Evolutionary conservation across 2,329 filamentous ascomycete species (phyloP).

Genomic region (Colletotrichum agaves): DNA sequence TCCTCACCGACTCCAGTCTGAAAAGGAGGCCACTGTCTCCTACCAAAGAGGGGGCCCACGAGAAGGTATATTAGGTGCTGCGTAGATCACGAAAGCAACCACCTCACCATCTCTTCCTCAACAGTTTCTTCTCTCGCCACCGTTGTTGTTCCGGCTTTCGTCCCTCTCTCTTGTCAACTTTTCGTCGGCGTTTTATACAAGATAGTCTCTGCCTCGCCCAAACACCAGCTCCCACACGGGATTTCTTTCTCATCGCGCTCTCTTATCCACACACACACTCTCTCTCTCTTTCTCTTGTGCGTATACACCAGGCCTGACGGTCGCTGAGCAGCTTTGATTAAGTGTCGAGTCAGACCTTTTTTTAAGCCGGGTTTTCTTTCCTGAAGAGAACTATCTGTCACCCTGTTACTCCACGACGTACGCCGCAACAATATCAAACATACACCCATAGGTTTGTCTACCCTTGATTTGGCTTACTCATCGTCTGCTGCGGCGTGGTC

Average conservation of each 20-base stretch:
- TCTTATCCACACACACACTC: not conserved
- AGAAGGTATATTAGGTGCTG: slow-evolving; percentile 32
- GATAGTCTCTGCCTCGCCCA: slow-evolving; percentile 5
- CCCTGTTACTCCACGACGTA: not conserved
- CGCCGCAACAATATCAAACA: slow-evolving; percentile 14
- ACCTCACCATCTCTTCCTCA: slow-evolving; percentile 7
- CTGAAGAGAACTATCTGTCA: not conserved
- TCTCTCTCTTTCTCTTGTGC: not conserved
- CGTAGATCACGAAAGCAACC: slow-evolving; percentile 28
- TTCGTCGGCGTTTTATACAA: slow-evolving; percentile 3
- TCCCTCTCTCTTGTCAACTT: not conserved
- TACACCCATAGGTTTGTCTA: slow-evolving; percentile 11
- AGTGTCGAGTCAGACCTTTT: not conserved
- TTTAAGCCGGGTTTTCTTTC: not conserved
- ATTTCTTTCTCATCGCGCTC: not conserved
- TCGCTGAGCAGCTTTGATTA: not conserved
- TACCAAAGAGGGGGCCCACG: slow-evolving; percentile 6
- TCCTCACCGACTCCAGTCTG: slow-evolving; percentile 27
- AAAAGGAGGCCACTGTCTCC: not conserved
- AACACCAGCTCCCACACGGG: not conserved
- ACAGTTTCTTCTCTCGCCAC: slow-evolving; percentile 24
- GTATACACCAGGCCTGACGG: not conserved
- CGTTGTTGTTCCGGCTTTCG: not conserved
- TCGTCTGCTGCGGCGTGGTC: not conserved
- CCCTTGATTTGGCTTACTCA: slow-evolving; percentile 19